Percentiles rank a stretch among this genome's conserved stretches.
Evolutionary conservation across 2,329 filamentous ascomycete species (phyloP).

Genomic region (Apiospora pterosperma): DNA sequence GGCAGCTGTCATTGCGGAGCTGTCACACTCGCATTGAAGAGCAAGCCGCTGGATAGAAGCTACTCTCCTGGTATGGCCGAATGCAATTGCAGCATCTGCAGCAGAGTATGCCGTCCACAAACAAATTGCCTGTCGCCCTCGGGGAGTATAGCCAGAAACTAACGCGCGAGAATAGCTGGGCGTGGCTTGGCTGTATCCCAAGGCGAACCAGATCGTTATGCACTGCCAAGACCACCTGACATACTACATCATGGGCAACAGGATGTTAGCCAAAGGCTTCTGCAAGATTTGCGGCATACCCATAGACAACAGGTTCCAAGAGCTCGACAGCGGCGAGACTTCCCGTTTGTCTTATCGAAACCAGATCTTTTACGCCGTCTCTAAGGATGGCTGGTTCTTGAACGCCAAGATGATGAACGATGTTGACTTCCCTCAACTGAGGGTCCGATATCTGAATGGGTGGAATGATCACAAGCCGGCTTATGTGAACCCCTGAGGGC

Average conservation of each 20-base stretch:
- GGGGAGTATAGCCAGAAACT: neutral
- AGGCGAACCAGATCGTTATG: conserved; percentile 35
- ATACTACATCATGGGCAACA: conserved; percentile 32
- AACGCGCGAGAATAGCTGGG: conserved; percentile 30
- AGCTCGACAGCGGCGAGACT: conserved; percentile 32
- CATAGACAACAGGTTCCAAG: conserved; percentile 30
- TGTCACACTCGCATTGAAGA: conserved; percentile 39
- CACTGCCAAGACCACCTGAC: conserved; percentile 36
- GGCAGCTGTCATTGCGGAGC: conserved; percentile 53
- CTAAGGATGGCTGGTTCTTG: conserved; percentile 22
- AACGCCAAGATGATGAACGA: conserved; percentile 36
- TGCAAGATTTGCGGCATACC: conserved; percentile 46
- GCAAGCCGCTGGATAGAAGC: conserved; percentile 38
- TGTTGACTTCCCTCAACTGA: conserved; percentile 30
- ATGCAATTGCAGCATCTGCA: conserved; percentile 52
- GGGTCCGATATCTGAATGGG: conserved; percentile 17
- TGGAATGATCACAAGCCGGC: neutral
- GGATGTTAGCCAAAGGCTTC: conserved; percentile 38
- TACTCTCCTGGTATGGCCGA: conserved; percentile 29
- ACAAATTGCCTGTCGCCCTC: neutral
- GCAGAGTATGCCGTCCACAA: conserved; percentile 26
- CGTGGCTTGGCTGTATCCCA: conserved; percentile 42
- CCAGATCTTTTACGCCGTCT: conserved; percentile 13
- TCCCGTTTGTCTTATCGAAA: conserved; percentile 26
- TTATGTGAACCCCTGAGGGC: neutral